A percentile compares a stretch with the other conserved stretches of the same genome.
Conservation (phyloP, 805 yeast genomes). For the Ogataea sp. region DNA sequence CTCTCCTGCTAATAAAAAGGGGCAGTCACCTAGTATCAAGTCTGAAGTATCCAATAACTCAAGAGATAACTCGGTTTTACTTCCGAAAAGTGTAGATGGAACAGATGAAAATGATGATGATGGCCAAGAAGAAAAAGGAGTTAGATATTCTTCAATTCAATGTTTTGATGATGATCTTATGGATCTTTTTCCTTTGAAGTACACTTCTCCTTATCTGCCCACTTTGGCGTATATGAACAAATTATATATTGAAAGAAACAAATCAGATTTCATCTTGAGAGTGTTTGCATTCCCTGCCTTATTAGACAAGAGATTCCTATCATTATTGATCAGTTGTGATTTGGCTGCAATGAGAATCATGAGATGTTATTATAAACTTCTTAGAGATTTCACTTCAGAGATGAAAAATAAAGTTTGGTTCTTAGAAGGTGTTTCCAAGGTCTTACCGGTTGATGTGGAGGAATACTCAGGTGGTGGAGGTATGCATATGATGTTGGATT, state of each 20-base stretch:
- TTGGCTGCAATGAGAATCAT: slow-evolving; percentile 83
- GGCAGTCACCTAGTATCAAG: not conserved
- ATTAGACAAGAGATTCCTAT: slow-evolving; percentile 71
- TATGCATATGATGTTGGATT: slow-evolving; percentile 87
- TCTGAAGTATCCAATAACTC: too few species aligned
- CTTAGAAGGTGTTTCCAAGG: slow-evolving; percentile 82
- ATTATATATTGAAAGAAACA: slow-evolving; percentile 70
- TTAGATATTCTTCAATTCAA: slow-evolving; percentile 47
- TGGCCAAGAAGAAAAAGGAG: slow-evolving; percentile 17
- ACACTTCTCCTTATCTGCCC: slow-evolving; percentile 78
- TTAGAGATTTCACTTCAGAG: slow-evolving; percentile 75
- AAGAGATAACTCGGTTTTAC: too few species aligned
- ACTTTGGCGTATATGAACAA: slow-evolving; percentile 82
- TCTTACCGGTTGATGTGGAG: slow-evolving; percentile 86
- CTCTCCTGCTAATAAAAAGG: not conserved
- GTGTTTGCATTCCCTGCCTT: slow-evolving; percentile 92
- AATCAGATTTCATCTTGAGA: slow-evolving; percentile 77
- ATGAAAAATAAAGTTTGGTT: slow-evolving; percentile 92
- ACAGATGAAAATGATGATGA: not conserved
- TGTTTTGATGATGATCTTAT: slow-evolving; percentile 84
- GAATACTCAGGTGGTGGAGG: slow-evolving; percentile 88
- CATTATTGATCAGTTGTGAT: slow-evolving; percentile 77
- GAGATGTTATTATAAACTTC: slow-evolving; percentile 76
- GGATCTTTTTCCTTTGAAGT: slow-evolving; percentile 80
- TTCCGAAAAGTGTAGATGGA: too few species aligned